phyloP scores from a whole-genome alignment of 495 filamentous ascomycete species.

The Penicillium coprophilum region DNA sequence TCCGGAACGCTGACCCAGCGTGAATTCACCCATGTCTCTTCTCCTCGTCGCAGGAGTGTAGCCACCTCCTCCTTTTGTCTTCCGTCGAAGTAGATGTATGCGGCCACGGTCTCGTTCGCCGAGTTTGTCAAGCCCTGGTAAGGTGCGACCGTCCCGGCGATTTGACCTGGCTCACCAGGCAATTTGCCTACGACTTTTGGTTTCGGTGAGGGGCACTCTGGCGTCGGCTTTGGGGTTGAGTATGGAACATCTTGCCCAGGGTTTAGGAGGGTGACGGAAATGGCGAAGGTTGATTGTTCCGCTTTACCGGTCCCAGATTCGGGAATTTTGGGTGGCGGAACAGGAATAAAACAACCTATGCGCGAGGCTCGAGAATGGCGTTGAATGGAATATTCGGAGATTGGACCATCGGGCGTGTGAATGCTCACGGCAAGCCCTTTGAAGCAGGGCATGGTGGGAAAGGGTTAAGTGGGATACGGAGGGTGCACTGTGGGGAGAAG shows the following conservation, averaged over 20 bases:
- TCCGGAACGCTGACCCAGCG: conserved; percentile 94
- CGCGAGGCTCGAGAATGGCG: conserved; percentile 86
- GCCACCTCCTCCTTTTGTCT: conserved; percentile 95
- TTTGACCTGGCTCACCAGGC: conserved; percentile 57
- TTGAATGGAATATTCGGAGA: conserved; percentile 91
- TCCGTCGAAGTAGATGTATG: conserved; percentile 99
- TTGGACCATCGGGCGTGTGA: conserved; percentile 82
- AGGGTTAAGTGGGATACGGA: conserved; percentile 8
- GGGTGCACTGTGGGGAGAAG: conserved; percentile 9
- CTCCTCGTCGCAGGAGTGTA: conserved; percentile 85
- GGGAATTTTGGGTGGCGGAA: conserved; percentile 80
- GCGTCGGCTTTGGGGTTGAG: conserved; percentile 73
- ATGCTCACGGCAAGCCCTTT: conserved; percentile 96
- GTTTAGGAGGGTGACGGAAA: conserved; percentile 93
- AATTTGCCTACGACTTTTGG: conserved; percentile 75
- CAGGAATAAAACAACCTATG: conserved; percentile 95
- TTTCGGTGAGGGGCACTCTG: conserved; percentile 69
- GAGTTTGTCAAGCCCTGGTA: conserved; percentile 88
- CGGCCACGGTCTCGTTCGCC: conserved; percentile 93
- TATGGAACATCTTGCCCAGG: conserved; percentile 86
- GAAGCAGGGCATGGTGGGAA: conserved; percentile 83
- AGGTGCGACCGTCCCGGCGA: conserved; percentile 62
- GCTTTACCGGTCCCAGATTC: conserved; percentile 65
- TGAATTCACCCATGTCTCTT: conserved; percentile 99
- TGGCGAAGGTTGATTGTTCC: conserved; percentile 90